Evolutionary conservation across 2,329 filamentous ascomycete species (phyloP).

Genomic region (Exophiala bonariae): DNA sequence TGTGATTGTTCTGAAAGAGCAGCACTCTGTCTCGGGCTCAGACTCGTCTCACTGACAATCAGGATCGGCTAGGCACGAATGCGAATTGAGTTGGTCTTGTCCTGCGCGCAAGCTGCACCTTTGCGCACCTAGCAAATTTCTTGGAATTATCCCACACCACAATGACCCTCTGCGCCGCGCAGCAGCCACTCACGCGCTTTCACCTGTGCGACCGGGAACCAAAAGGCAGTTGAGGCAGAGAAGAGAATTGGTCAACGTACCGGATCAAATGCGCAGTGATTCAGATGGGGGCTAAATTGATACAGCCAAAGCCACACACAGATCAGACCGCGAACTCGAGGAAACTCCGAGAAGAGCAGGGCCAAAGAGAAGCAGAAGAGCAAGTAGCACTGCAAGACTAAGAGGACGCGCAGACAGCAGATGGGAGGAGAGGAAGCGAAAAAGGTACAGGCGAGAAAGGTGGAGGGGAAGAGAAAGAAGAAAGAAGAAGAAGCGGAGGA

Average conservation of each 20-base stretch:
- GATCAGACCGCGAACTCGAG: slow-evolving; percentile 25
- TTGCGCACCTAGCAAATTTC: no score
- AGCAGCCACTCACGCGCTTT: no score
- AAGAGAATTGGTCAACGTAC: slow-evolving; percentile 19
- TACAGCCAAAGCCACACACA: slow-evolving; percentile 25
- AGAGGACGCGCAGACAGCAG: slow-evolving; percentile 26
- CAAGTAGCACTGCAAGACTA: slow-evolving; percentile 27
- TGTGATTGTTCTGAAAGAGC: no score
- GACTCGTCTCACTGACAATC: no score
- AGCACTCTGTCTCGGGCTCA: no score
- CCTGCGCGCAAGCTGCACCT: no score
- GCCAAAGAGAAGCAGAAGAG: slow-evolving; percentile 26
- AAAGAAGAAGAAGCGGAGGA: slow-evolving; percentile 25
- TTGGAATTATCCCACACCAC: no score
- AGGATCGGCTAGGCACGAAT: no score
- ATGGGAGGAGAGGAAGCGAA: slow-evolving; percentile 13
- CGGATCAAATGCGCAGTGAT: slow-evolving; percentile 27
- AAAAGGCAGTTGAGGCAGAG: slow-evolving; percentile 3
- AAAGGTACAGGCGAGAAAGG: slow-evolving; percentile 18
- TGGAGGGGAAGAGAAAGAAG: slow-evolving; percentile 14
- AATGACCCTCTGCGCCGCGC: no score
- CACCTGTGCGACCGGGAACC: background rate
- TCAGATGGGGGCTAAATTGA: slow-evolving; percentile 23
- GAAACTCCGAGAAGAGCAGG: slow-evolving; percentile 26
- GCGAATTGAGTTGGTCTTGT: no score